phyloP scores from a whole-genome alignment of 192 early-diverging fungal species.

The Backusella tarrabulga region DNA sequence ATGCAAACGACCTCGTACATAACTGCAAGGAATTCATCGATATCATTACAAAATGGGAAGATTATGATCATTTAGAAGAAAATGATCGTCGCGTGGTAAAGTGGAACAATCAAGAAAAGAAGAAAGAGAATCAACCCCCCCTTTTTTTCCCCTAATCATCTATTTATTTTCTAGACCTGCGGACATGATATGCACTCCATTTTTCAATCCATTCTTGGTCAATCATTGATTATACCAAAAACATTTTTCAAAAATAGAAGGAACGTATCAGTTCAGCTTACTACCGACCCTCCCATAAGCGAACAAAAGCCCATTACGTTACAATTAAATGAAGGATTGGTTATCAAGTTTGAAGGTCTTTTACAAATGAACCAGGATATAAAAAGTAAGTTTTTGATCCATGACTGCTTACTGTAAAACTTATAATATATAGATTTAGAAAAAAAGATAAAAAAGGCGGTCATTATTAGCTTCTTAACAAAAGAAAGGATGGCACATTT shows the following conservation, averaged over 20 bases:
- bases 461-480: conserved; percentile 22
- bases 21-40: conserved; percentile 1
- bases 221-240: conserved; percentile 18
- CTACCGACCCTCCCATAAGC: conserved; percentile 15
- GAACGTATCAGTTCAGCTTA: conserved; percentile 24
- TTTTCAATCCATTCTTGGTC: neutral
- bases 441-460: conserved; percentile 11
- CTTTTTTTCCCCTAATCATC: neutral
- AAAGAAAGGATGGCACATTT: conserved; percentile 16
- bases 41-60: conserved; percentile 15
- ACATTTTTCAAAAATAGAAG: conserved; percentile 18
- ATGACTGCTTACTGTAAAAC: neutral
- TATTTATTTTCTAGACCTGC: conserved; percentile 5
- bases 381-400: neutral
- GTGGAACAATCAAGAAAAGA: neutral
- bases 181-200: conserved; percentile 5
- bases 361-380: neutral
- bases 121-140: neutral
- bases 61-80: neutral
- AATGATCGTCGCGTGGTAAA: conserved; percentile 5
- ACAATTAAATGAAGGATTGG: conserved; percentile 14
- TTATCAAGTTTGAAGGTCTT: conserved; percentile 26
- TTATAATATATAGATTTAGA: neutral
- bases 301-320: conserved; percentile 16
- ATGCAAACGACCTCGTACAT: neutral